Conservation (phyloP, 208 protist species). For the Wallacemonas sp. region DNA sequence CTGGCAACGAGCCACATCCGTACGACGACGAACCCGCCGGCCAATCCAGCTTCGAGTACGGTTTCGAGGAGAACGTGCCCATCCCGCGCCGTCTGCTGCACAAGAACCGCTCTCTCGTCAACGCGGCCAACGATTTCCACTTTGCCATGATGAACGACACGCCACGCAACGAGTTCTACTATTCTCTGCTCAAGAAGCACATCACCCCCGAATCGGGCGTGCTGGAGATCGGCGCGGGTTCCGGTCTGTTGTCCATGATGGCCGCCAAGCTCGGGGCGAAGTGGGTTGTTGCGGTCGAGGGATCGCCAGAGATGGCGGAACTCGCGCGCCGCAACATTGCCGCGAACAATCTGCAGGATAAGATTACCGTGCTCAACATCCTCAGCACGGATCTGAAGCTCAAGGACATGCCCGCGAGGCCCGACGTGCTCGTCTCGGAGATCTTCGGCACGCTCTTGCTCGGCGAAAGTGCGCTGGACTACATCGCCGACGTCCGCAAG, state of each 20-base stretch:
- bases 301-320: conserved; percentile 76
- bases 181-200: conserved; percentile 66
- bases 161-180: conserved; percentile 91
- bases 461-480: conserved; percentile 90
- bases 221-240: conserved; percentile 93
- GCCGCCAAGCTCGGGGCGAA: conserved; percentile 88
- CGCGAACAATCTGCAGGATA: conserved; percentile 71
- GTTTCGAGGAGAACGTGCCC: conserved; percentile 71
- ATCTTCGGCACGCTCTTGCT: conserved; percentile 94
- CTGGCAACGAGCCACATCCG: neutral
- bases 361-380: conserved; percentile 86
- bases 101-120: conserved; percentile 66
- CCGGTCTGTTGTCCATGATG: conserved; percentile 91
- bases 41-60: conserved; percentile 61
- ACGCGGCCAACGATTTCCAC: conserved; percentile 94
- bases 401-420: conserved; percentile 58
- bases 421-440: conserved; percentile 90
- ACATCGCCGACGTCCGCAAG: conserved; percentile 84
- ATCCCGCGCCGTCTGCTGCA: conserved; percentile 70
- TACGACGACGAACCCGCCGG: conserved; percentile 18
- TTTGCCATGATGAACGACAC: conserved; percentile 94
- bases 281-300: conserved; percentile 92
- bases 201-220: conserved; percentile 84
- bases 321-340: conserved; percentile 79
- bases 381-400: conserved; percentile 81